Evolutionary conservation across 345 rosid species (phyloP).

Genomic region (Pseudoturritis turrita): DNA sequence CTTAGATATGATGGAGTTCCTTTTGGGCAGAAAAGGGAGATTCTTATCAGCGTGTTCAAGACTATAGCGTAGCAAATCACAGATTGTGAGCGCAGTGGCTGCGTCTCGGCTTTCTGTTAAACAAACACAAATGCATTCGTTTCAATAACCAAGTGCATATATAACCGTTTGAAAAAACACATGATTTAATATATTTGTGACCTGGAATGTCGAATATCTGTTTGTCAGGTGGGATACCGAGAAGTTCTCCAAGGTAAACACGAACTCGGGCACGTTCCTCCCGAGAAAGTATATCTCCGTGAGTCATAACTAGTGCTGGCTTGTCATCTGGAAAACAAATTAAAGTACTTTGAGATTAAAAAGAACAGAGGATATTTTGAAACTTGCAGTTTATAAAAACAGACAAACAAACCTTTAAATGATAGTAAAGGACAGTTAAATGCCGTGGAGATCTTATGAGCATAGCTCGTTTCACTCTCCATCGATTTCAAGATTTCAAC

Average conservation of each 20-base stretch:
- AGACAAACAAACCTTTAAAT: slow-evolving; percentile 52
- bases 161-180: background rate
- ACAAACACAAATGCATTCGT: slow-evolving; percentile 21
- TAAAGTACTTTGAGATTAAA: background rate
- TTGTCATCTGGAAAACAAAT: slow-evolving; percentile 55
- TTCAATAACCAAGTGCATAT: background rate
- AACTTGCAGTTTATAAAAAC: background rate
- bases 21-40: slow-evolving; percentile 35
- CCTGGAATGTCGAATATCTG: slow-evolving; percentile 87
- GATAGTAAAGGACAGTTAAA: slow-evolving; percentile 60
- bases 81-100: slow-evolving; percentile 44
- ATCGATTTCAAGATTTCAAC: slow-evolving; percentile 53
- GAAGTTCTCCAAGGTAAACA: slow-evolving; percentile 58
- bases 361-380: background rate
- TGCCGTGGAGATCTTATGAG: slow-evolving; percentile 31
- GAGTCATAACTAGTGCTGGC: slow-evolving; percentile 81
- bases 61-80: slow-evolving; percentile 63
- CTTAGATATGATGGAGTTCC: slow-evolving; percentile 34
- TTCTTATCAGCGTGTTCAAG: slow-evolving; percentile 80
- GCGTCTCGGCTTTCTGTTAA: slow-evolving; percentile 49
- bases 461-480: slow-evolving; percentile 34
- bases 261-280: slow-evolving; percentile 51
- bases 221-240: slow-evolving; percentile 62
- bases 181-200: slow-evolving; percentile 7
- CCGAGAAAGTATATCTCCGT: slow-evolving; percentile 64